Evolutionary conservation across 1,139 yeast genomes (phyloP), one percentile per base, ranked within the genome.

Genomic region (Zygosaccharomyces pseudobailii): DNA sequence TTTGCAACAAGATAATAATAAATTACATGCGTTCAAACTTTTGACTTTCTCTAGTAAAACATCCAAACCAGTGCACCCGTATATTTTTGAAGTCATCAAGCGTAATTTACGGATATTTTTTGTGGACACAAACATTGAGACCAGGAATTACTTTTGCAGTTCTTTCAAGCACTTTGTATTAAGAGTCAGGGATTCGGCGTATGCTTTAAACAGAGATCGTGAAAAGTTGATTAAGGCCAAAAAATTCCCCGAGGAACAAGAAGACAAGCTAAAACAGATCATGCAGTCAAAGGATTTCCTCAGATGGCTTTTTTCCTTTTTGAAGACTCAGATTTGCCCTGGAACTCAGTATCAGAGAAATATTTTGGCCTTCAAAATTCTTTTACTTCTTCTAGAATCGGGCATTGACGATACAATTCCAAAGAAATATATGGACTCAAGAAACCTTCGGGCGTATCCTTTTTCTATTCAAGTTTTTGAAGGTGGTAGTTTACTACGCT

Each of bases 341-440:
- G 87, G 87, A 1, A 71, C 85, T 0, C 82, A 86, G 3, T 88
- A 87, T 57, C 82, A 84, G 41, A 77, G 83, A 55, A 64, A 76
- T 22, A 71, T 75, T 28, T 69, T 80, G 44, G 74, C 85, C 0
- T 70, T 77, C 27, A 74, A 72, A 43, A 52, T 85, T n/a, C 51
- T 86, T 1, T 62, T 65, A 3, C 66, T 74, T 20, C 56, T 86
- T 19, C 68, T 79, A 0, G 75, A 73, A 37, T 72, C 84, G 0
- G 87, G 87, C 6, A 53, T 86, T 13, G 89, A 82, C 61, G 54
- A 66, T 17, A 49, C 69, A 3, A 72, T 75, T 2, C 68, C 71
- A 36, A 49, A 61, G 5, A 62, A 60, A 25, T 66, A 63, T 45
- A 67, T 73, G 30, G 66, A 62, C 28, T 38, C 46, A 31, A 55